These are phyloP conservation scores for Hypericum androsaemum DNA, from an alignment of 345 rosid species.

Conservation along the genomic window DNA sequence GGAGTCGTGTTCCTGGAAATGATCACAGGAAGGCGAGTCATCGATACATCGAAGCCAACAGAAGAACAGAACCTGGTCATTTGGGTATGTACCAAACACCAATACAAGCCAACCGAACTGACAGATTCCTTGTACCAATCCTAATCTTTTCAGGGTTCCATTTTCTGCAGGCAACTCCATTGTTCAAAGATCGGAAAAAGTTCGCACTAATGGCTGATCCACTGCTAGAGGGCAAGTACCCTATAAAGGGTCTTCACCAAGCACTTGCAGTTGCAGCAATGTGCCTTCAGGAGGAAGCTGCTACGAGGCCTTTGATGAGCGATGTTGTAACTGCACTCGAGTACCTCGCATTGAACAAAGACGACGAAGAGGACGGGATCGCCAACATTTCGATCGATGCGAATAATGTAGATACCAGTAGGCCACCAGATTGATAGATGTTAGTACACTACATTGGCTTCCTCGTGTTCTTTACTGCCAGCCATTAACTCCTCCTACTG, in stretches of 20 bases:
- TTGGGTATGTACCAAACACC: too few species aligned
- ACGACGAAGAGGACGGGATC: conserved; percentile 12
- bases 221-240: conserved; percentile 45
- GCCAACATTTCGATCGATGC: neutral
- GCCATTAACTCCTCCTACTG: too few species aligned
- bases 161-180: conserved; percentile 70
- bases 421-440: neutral
- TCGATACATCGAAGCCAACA: conserved; percentile 47
- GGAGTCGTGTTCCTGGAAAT: conserved; percentile 76
- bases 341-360: conserved; percentile 31
- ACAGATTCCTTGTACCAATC: too few species aligned
- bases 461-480: too few species aligned
- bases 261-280: conserved; percentile 79
- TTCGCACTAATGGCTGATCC: conserved; percentile 68
- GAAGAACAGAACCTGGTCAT: conserved; percentile 59
- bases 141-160: too few species aligned
- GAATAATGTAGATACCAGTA: too few species aligned
- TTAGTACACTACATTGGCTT: too few species aligned
- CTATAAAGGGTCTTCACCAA: conserved; percentile 51
- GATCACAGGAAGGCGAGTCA: conserved; percentile 75
- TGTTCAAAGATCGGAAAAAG: conserved; percentile 55
- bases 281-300: conserved; percentile 77
- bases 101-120: too few species aligned
- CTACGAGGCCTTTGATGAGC: conserved; percentile 54
- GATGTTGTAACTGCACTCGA: conserved; percentile 77